Evolutionary conservation across 306 rosid genomes (phyloP), one percentile per base, ranked within the genome.

Genomic region (Lithocarpus polystachyus): DNA sequence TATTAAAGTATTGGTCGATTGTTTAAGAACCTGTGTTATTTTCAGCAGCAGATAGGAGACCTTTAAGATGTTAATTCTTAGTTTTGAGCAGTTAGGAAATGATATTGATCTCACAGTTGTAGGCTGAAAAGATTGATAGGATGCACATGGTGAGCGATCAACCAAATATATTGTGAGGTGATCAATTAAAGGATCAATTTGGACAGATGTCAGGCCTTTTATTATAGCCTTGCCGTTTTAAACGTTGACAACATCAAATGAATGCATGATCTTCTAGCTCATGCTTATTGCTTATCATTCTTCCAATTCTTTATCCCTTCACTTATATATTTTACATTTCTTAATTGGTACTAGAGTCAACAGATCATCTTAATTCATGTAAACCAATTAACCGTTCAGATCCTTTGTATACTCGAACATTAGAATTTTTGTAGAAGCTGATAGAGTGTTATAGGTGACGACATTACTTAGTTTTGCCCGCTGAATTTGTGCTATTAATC

Each of bases 331-430:
- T 59, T 53, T 71, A 64, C 31, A 56, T 59, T 77, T 74, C 78
- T 83, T 29, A 78, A 80, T 89, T 92, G 98, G 98, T 95, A n/a
- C 77, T 92, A 80, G 98, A 95, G 59, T 95, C 98, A 22, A 95
- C 92, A 0, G 99, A 95, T 88, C 99, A 95, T 80, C 90, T 95
- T 78, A 92, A 91, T 81, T 95, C 98, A 40, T 95, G 99, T 85
- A 95, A 95, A 56, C 99, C 99, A 10, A 75, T 91, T 80, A 89
- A 87, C 83, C 96, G 89, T 22, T 29, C 68, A 0, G 99, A 95
- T 88, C 96, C 99, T 29, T 95, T 98, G 12, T 92, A 95, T 77
- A 85, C 89, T 1, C 90, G 88, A 89, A 89, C 87, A 76, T 83
- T 92, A 73, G 84, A 90, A 78, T 90, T 95, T 84, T 88, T 95